Conservation (phyloP, 192 early-diverging fungal species). For the Glomus cerebriforme region DNA sequence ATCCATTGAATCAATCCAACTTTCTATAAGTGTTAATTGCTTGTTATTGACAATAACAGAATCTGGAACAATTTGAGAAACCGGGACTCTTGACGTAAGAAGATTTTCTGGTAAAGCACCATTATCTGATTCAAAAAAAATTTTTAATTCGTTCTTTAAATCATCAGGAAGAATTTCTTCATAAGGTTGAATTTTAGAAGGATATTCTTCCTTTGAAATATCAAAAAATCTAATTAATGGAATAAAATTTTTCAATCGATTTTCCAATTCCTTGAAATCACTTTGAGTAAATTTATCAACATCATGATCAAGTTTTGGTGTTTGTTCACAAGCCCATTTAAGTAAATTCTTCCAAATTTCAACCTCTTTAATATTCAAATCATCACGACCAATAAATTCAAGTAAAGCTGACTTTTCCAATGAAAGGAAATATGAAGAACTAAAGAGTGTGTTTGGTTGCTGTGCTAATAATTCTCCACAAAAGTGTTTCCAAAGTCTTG, state of each 20-base stretch:
- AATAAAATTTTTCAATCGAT: not conserved
- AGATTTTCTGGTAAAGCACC: not conserved
- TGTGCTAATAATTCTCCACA: not conserved
- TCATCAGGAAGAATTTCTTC: not conserved
- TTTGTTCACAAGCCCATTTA: not conserved
- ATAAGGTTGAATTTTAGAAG: not conserved
- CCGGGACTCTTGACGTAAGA: not conserved
- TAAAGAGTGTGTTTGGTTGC: not conserved
- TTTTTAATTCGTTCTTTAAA: not conserved
- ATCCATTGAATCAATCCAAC: not conserved
- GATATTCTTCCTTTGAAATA: not conserved
- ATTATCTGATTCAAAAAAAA: not conserved
- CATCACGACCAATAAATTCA: not conserved
- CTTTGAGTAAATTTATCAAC: not conserved
- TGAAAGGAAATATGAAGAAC: not conserved
- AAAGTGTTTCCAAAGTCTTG: not conserved
- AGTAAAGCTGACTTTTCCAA: not conserved
- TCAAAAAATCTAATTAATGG: conserved; percentile 17
- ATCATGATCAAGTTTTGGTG: not conserved
- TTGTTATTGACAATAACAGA: not conserved
- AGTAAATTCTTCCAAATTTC: conserved; percentile 8
- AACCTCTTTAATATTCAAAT: not conserved
- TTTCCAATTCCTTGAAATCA: not conserved
- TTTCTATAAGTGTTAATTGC: not conserved
- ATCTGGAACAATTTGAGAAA: not conserved